Evolutionary conservation across 495 filamentous ascomycete species (phyloP).

Genomic region (Thermothielavioides terrestris): DNA sequence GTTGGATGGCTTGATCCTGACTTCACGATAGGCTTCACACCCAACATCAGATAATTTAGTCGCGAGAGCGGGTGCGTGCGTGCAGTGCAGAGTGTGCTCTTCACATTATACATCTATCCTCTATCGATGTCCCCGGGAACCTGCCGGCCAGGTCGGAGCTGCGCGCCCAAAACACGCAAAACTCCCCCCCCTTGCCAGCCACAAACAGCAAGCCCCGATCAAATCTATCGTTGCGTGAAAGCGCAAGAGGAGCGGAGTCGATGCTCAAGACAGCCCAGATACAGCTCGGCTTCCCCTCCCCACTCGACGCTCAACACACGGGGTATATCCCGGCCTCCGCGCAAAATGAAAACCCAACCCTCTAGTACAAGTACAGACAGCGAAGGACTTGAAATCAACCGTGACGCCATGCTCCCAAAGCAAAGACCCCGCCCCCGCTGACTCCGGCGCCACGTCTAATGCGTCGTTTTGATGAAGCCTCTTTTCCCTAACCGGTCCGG

Average conservation of each 20-base stretch:
- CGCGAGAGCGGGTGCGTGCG: neutral
- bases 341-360: neutral
- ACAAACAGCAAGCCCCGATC: no score
- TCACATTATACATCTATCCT: constrained; percentile 4
- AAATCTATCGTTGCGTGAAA: no score
- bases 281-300: neutral
- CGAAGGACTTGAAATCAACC: constrained; percentile 7
- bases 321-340: constrained; percentile 8
- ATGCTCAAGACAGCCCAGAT: neutral
- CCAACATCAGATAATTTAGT: no score
- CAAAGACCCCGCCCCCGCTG: no score
- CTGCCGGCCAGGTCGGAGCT: neutral
- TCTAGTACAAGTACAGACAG: neutral
- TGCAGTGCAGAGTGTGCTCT: neutral
- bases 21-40: no score
- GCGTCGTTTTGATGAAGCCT: constrained; percentile 14
- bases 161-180: no score
- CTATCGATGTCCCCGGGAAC: neutral
- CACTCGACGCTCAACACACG: neutral
- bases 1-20: neutral
- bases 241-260: neutral
- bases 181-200: neutral
- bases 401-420: constrained; percentile 8
- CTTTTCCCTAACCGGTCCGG: constrained; percentile 1
- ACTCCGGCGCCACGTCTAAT: neutral